phyloP scores from a whole-genome alignment of 176 grass and related monocot species.

The Musa acuminata region DNA sequence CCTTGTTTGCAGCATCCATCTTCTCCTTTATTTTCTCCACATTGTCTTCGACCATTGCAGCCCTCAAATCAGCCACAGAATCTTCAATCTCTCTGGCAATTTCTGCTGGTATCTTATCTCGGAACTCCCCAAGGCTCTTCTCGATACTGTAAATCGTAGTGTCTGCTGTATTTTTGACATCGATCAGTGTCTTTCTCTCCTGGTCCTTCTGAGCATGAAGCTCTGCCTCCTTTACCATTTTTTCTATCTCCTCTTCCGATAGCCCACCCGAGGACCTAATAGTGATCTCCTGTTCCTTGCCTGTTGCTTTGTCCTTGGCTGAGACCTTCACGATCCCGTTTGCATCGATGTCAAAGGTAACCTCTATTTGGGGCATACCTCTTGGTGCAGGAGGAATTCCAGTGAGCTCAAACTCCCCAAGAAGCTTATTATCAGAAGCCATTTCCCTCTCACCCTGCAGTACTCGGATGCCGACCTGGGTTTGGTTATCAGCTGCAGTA shows the following conservation, averaged over 20 bases:
- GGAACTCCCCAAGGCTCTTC: slow-evolving; percentile 89
- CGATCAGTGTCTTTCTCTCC: slow-evolving; percentile 74
- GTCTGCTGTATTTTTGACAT: slow-evolving; percentile 76
- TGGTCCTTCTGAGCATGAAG: slow-evolving; percentile 83
- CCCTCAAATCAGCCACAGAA: slow-evolving; percentile 66
- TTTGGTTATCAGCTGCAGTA: slow-evolving; percentile 28
- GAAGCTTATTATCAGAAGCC: slow-evolving; percentile 83
- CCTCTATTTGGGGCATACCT: slow-evolving; percentile 10
- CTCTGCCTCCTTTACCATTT: slow-evolving; percentile 95
- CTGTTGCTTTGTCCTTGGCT: slow-evolving; percentile 71
- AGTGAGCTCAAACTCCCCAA: slow-evolving; percentile 90
- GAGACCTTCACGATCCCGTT: slow-evolving; percentile 92
- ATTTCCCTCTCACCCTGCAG: slow-evolving; percentile 99
- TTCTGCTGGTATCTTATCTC: slow-evolving; percentile 75
- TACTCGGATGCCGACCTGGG: slow-evolving; percentile 27
- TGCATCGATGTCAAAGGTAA: slow-evolving; percentile 13
- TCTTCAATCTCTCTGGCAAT: slow-evolving; percentile 54
- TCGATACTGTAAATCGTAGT: slow-evolving; percentile 88
- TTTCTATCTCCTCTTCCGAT: slow-evolving; percentile 76
- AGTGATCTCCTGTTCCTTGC: slow-evolving; percentile 91
- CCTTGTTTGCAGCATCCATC: slow-evolving; percentile 83
- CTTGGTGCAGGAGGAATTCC: slow-evolving; percentile 58
- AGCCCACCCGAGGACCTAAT: slow-evolving; percentile 93
- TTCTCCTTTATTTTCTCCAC: slow-evolving; percentile 96
- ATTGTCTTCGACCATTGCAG: slow-evolving; percentile 55